These are phyloP conservation scores for Monosporascus ibericus DNA, from an alignment of 2,329 filamentous ascomycete species.

Conservation along the genomic window DNA sequence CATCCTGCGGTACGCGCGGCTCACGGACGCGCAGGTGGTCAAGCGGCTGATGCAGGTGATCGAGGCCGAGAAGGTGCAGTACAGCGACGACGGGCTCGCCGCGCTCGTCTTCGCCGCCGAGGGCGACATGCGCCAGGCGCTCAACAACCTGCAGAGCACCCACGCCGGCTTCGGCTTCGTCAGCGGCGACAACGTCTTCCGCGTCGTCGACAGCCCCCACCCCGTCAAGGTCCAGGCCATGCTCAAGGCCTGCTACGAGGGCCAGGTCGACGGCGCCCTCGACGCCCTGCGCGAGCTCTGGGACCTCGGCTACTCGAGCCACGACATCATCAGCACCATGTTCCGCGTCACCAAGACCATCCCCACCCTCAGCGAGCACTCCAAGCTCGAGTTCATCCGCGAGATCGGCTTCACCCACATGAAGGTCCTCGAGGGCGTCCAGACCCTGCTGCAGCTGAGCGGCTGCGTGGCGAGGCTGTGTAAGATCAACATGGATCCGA, in stretches of 20 bases:
- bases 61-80: constrained; percentile 83
- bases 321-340: constrained; percentile 99
- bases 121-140: constrained; percentile 97
- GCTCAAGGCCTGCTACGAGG: constrained; percentile 94
- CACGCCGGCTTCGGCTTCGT: constrained; percentile 92
- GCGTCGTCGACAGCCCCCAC: constrained; percentile 93
- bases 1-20: constrained; percentile 85
- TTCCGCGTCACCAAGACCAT: constrained; percentile 97
- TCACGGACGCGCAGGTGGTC: constrained; percentile 89
- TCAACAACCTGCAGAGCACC: constrained; percentile 96
- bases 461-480: constrained; percentile 87
- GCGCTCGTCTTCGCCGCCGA: constrained; percentile 97
- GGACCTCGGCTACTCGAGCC: constrained; percentile 93
- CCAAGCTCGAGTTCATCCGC: constrained; percentile 95
- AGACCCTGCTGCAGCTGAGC: constrained; percentile 88
- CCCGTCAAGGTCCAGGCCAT: constrained; percentile 98
- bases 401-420: constrained; percentile 99
- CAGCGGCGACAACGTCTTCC: constrained; percentile 97
- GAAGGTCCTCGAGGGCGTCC: constrained; percentile 96
- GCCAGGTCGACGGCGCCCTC: constrained; percentile 80
- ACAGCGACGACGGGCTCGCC: constrained; percentile 87
- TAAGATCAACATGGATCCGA: constrained; percentile 94
- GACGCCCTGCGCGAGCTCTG: constrained; percentile 86
- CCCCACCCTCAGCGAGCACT: constrained; percentile 83
- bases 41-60: constrained; percentile 88